Evolutionary conservation across 2,329 filamentous ascomycete species (phyloP).

Genomic region (Chaetomium sp.): DNA sequence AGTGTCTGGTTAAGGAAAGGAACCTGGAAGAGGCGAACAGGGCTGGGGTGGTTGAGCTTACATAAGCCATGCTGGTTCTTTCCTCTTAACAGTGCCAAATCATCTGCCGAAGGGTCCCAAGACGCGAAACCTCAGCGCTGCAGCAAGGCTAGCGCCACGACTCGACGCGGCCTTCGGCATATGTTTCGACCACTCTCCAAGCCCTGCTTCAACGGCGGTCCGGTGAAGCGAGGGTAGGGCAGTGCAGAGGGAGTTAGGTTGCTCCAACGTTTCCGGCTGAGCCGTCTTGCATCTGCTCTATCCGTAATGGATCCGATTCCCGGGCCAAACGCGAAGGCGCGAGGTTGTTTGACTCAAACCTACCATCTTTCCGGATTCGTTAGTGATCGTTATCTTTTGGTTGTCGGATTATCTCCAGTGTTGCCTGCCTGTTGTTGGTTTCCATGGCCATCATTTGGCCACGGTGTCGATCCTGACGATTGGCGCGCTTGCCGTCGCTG

Average conservation of each 20-base stretch:
- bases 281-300: too few species aligned
- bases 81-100: not conserved
- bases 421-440: not conserved
- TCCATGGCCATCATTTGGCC: not conserved
- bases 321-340: conserved; percentile 3
- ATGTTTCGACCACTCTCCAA: conserved; percentile 18
- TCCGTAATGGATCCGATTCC: too few species aligned
- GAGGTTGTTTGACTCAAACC: not conserved
- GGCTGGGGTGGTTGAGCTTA: not conserved
- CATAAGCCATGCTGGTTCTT: not conserved
- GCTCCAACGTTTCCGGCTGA: not conserved
- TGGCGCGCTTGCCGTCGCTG: conserved; percentile 2
- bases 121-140: conserved; percentile 14
- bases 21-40: not conserved
- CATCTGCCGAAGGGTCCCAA: conserved; percentile 30
- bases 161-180: conserved; percentile 23
- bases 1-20: not conserved
- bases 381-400: too few species aligned
- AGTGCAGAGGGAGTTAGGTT: not conserved
- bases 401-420: not conserved
- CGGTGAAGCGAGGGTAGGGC: not conserved
- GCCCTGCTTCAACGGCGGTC: not conserved
- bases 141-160: conserved; percentile 20
- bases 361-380: not conserved
- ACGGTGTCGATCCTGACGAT: not conserved